Conservation (phyloP, 768 basidiomycete species). For the Exidia glandulosa region DNA sequence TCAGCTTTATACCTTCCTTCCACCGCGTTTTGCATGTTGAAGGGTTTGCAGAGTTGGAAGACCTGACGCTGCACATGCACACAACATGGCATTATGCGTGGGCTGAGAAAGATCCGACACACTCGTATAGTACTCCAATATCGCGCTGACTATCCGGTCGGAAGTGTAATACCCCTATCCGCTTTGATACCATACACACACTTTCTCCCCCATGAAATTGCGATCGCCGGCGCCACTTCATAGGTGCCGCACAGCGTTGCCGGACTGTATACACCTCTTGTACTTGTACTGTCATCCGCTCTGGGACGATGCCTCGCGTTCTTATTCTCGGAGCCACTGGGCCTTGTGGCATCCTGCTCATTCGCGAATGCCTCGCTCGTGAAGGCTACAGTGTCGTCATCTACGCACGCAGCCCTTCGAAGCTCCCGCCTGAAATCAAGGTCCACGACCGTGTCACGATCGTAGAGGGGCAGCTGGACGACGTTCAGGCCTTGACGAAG, state of each 20-base stretch:
- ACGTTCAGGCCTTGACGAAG: conserved; percentile 35
- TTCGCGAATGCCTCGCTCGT: conserved; percentile 38
- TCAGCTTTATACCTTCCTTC: no score
- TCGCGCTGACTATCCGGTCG: not conserved
- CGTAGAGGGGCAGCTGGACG: conserved; percentile 44
- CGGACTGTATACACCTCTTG: no score
- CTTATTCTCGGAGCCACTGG: conserved; percentile 67
- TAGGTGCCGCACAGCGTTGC: not conserved
- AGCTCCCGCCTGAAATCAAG: conserved; percentile 41
- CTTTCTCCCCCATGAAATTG: not conserved
- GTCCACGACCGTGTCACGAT: conserved; percentile 35
- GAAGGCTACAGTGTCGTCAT: conserved; percentile 39
- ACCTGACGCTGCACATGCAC: conserved; percentile 16
- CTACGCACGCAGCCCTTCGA: conserved; percentile 54
- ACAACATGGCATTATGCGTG: conserved; percentile 23
- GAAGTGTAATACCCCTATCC: no score
- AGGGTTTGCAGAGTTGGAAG: conserved; percentile 17
- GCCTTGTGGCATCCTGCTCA: conserved; percentile 42
- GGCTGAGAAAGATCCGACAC: conserved; percentile 15
- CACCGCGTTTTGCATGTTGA: conserved; percentile 5
- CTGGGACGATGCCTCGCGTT: conserved; percentile 24
- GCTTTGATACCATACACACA: not conserved
- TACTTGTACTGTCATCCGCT: not conserved
- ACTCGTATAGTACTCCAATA: not conserved
- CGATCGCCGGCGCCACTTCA: not conserved